These are phyloP conservation scores for Tripidium arundinaceum DNA, from an alignment of 202 grass and related monocot genomes.

Conservation along the genomic window DNA sequence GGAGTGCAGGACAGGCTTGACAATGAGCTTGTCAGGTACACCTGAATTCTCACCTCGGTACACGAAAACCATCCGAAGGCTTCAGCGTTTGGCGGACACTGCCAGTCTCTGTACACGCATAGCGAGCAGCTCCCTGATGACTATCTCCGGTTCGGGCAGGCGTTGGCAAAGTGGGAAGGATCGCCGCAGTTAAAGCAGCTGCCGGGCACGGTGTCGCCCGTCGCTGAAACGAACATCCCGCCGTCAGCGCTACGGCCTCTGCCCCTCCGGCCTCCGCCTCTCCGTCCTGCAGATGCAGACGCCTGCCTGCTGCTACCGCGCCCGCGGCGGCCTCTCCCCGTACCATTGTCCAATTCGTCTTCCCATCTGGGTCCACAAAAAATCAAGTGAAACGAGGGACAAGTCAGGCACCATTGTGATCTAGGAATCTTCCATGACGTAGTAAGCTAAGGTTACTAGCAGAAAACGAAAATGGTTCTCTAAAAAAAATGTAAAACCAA, in stretches of 20 bases:
- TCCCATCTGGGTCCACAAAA: constrained; percentile 65
- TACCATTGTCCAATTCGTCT: constrained; percentile 53
- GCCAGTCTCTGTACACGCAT: not conserved
- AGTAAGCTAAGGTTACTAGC: not conserved
- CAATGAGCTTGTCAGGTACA: not conserved
- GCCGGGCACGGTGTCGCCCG: constrained; percentile 57
- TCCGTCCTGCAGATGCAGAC: constrained; percentile 39
- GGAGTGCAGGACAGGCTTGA: not conserved
- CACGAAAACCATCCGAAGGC: not conserved
- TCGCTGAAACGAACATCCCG: constrained; percentile 73
- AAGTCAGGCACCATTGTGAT: not conserved
- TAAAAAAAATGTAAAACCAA: not conserved
- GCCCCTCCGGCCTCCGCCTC: constrained; percentile 52
- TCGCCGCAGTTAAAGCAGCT: constrained; percentile 79
- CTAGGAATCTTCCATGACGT: not conserved
- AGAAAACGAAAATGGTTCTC: not conserved
- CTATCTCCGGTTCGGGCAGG: constrained; percentile 60
- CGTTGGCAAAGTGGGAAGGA: constrained; percentile 80
- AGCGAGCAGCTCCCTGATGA: not conserved
- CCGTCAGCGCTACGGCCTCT: constrained; percentile 41
- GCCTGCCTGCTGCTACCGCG: constrained; percentile 43
- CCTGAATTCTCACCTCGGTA: not conserved
- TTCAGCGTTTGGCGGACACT: not conserved
- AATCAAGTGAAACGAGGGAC: not conserved
- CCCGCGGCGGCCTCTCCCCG: constrained; percentile 27